Base-by-base conservation (phyloP, 805 yeast species). In the Nakazawaea sp. region DNA sequence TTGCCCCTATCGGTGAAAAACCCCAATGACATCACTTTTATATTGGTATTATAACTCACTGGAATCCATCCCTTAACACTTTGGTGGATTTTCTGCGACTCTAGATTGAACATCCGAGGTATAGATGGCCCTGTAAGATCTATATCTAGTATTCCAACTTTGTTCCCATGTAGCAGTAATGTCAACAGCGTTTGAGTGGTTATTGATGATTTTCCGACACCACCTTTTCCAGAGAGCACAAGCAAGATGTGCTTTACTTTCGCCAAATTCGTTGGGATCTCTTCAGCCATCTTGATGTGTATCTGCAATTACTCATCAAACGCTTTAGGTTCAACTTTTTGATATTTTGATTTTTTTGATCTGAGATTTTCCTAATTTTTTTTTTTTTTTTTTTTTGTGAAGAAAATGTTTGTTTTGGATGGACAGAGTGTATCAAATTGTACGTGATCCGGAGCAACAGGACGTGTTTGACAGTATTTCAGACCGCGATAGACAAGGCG, bases 51-150 rank as follows among this genome's bases (percentile, higher is more conserved):
- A 12, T 69, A 61, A 40, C 67, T 61, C 0, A 92, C 97, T 0
- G 99, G 99, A 7, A 87, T 74, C 99, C 99, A 92, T 0, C 96
- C 96, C 5, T 74, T 70, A 0, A 76, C 60, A 0, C 86, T 72
- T 58, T 92, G 97, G 49, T 74, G 87, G 2, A 92, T 85, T 47
- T 88, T 86, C 30, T 69, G 68, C 5, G 60, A 59, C 53, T 92
- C 98, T 8, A 88, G 69, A 1, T 97, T 97, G 63, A 92, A 88
- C 95, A 92, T 88, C 35, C 98, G 67, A 3, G 99, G 98, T 26
- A 88, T 62, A 1, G 97, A 89, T 0, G 98, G 98, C 0, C 98
- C 98, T 0, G 98, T 92, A 30, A 92, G 64, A 62, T 92, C 98
- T 16, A 92, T 87, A 53, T 92, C 98, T 18, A 92, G 63, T 0